Base-by-base conservation (phyloP, 108 stramenopile species). In the Epithemia pelagica region DNA sequence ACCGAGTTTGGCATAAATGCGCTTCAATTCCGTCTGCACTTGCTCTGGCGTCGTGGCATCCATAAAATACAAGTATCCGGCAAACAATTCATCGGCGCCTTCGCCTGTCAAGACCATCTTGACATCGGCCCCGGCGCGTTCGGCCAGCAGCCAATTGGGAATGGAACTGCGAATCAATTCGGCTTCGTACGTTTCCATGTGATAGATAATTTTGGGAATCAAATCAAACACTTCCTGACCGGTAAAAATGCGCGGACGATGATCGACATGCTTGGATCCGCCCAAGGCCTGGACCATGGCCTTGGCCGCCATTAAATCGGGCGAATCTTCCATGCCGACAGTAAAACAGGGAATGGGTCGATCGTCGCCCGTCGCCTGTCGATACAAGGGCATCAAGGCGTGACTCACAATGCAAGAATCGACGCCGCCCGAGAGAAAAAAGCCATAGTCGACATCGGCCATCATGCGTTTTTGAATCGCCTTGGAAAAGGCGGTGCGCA, bases 101-200 rank as follows among this genome's bases (percentile, higher is more conserved):
- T 70, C 60, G 8, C 88, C 88, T 2, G 88, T 89, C 2, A 89
- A 53, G 28, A 89, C 88, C 83, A 89, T 85, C 76, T 86, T 89
- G 46, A 89, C 88, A 72, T 86, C 85, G n/a, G 61, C 58, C 8
- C 76, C 78, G 2, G 84, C 87, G 18, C 79, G 72, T 72, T 89
- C 85, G 24, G 88, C 88, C 30, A 89, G 71, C 19, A 89, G 59
- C 83, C 83, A 89, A 62, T 89, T 89, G 5, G 88, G 88, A 59
- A 89, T 86, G 46, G 82, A 72, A 70, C 77, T 78, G 30, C 88
- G 85, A 61, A 89, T 89, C 55, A 89, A 70, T 71, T 89, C 85
- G 15, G 88, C 85, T 61, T 89, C 84, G 67, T 86, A 89, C 19
- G 85, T 89, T 65, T 89, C 88, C 88, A 89, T 89, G 68, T 89